A percentile compares a stretch with the other conserved stretches of the same genome.
Conservation (phyloP, 75 land plant species). For the Cunninghamia lanceolata region DNA sequence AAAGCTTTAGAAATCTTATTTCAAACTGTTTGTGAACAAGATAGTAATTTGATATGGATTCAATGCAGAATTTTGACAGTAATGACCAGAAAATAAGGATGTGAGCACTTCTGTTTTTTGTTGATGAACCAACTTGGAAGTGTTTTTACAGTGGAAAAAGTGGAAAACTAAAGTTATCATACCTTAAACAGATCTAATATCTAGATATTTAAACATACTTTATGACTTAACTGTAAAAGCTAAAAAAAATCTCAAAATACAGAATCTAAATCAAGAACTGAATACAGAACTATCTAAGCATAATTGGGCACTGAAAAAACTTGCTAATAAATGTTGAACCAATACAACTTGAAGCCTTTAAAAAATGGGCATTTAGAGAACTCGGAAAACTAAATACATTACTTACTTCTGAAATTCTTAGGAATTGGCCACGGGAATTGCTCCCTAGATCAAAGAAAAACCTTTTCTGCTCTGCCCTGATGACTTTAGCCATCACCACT, state of each 20-base stretch:
- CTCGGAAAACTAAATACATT: neutral
- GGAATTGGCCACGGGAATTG: slow-evolving; percentile 89
- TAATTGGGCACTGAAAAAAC: neutral
- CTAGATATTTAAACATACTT: neutral
- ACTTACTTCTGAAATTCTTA: slow-evolving; percentile 89
- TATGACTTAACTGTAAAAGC: neutral
- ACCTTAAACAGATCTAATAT: neutral
- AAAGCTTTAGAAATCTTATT: neutral
- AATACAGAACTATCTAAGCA: neutral
- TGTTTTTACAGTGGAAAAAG: neutral
- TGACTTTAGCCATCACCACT: slow-evolving; percentile 67
- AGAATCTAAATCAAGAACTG: neutral
- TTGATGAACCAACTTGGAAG: neutral
- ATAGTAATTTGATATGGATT: too few relatives aligned
- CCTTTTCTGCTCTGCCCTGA: slow-evolving; percentile 97
- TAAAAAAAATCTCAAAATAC: neutral
- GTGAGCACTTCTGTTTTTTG: neutral
- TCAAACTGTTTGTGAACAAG: neutral
- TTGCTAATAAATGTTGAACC: neutral
- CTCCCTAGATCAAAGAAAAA: slow-evolving; percentile 97
- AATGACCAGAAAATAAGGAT: neutral
- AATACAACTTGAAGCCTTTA: neutral
- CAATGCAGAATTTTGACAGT: neutral
- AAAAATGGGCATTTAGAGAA: neutral
- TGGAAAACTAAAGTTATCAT: neutral